phyloP scores from a whole-genome alignment of 306 rosid genomes.

The Vigna angularis region DNA sequence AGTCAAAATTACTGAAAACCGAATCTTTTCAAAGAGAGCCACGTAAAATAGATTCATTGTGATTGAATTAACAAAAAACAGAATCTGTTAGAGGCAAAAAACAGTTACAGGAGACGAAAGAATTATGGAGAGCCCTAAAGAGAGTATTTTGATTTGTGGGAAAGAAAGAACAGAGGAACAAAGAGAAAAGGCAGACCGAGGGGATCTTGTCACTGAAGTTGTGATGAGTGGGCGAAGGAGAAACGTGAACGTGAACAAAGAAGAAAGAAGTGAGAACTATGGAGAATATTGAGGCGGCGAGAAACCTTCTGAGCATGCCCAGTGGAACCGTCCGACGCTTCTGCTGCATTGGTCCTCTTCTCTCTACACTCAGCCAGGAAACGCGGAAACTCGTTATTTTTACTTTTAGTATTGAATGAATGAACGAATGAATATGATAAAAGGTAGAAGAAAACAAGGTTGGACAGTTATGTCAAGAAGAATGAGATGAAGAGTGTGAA shows the following conservation, averaged over 20 bases:
- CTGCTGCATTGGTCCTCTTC: conserved; percentile 68
- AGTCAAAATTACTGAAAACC: conserved; percentile 25
- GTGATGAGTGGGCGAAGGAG: conserved; percentile 61
- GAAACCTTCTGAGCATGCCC: conserved; percentile 61
- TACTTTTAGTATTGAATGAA: not conserved
- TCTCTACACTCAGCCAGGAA: conserved; percentile 5
- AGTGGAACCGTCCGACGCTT: conserved; percentile 60
- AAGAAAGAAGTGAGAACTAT: conserved; percentile 62
- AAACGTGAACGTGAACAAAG: conserved; percentile 66
- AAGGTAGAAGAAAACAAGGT: not conserved
- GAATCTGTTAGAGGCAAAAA: not conserved
- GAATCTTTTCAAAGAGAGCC: not conserved
- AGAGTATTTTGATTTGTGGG: not conserved
- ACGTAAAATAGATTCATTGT: not conserved
- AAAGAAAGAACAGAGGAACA: not conserved
- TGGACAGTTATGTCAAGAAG: not conserved
- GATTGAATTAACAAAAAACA: not conserved
- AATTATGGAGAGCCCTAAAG: conserved; percentile 31
- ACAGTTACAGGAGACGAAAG: conserved; percentile 25
- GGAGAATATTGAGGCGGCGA: conserved; percentile 66
- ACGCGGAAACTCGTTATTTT: not conserved
- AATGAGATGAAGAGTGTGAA: not conserved
- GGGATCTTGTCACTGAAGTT: conserved; percentile 72
- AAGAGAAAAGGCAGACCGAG: conserved; percentile 54
- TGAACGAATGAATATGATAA: no score